Evolutionary conservation across 1,284 basidiomycete genomes (phyloP).

Genomic region (Pterulicium gracile): DNA sequence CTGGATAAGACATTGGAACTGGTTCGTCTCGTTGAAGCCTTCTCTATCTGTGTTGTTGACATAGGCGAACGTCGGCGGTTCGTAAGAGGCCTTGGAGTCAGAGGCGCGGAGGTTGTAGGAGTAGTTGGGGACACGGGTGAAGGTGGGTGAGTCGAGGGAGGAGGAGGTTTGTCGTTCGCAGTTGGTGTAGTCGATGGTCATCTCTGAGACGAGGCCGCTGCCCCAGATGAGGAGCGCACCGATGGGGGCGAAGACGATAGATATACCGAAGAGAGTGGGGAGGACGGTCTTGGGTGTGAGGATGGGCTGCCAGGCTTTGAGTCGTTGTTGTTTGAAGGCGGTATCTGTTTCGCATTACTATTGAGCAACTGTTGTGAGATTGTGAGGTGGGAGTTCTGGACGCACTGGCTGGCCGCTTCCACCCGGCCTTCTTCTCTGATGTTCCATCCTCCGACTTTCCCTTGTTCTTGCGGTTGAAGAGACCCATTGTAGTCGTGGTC

Average conservation of each 20-base stretch:
- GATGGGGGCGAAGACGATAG: constrained; percentile 91
- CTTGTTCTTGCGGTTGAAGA: constrained; percentile 44
- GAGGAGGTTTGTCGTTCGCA: constrained; percentile 63
- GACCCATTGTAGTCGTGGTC: constrained; percentile 34
- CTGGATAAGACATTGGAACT: constrained; percentile 62
- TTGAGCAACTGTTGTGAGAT: no score
- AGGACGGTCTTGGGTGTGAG: constrained; percentile 95
- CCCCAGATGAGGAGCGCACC: constrained; percentile 93
- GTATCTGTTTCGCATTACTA: constrained; percentile 68
- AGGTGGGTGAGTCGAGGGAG: constrained; percentile 16
- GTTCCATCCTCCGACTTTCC: constrained; percentile 21
- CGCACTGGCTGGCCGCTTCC: constrained; percentile 83
- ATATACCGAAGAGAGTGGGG: constrained; percentile 92
- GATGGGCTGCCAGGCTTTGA: constrained; percentile 99
- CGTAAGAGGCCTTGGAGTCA: constrained; percentile 36
- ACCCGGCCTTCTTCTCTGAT: constrained; percentile 65
- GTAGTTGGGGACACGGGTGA: constrained; percentile 43
- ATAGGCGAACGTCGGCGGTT: constrained; percentile 61
- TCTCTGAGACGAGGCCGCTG: constrained; percentile 73
- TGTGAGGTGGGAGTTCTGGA: constrained; percentile 14
- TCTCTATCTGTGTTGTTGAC: constrained; percentile 37
- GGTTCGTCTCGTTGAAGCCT: constrained; percentile 30
- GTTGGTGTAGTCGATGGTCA: constrained; percentile 91
- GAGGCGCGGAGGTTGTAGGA: constrained; percentile 61
- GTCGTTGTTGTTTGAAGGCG: constrained; percentile 97